A percentile compares a stretch with the other conserved stretches of the same genome.
Conservation (phyloP, 805 yeast species). For the Starmerella kuoi region DNA sequence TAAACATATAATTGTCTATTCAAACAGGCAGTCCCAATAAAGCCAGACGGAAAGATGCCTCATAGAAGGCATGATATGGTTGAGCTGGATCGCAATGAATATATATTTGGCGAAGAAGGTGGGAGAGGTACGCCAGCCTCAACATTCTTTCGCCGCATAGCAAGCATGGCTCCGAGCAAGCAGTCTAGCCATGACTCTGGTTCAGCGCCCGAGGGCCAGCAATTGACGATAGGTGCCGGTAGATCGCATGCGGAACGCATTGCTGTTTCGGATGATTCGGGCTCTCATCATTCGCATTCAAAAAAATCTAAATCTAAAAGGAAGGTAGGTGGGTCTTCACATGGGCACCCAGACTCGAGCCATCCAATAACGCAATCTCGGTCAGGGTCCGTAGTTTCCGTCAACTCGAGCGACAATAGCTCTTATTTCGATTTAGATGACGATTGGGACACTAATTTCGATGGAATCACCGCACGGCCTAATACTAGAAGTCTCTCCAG, state of each 20-base stretch:
- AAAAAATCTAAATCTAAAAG: slow-evolving; percentile 10
- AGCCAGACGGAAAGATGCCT: slow-evolving; percentile 9
- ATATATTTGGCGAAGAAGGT: slow-evolving; percentile 55
- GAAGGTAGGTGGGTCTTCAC: not conserved
- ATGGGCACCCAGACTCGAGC: not conserved
- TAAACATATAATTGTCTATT: too few relatives aligned
- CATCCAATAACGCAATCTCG: slow-evolving; percentile 2
- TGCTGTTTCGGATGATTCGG: slow-evolving; percentile 4
- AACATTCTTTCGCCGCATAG: slow-evolving; percentile 35
- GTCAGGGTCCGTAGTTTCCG: slow-evolving; percentile 9
- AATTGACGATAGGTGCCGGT: slow-evolving; percentile 40
- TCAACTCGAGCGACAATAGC: slow-evolving; percentile 16
- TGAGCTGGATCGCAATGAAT: slow-evolving; percentile 34
- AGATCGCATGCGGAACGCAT: slow-evolving; percentile 40
- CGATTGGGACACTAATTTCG: slow-evolving; percentile 82
- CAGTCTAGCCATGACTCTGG: slow-evolving; percentile 9
- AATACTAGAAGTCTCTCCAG: slow-evolving; percentile 15
- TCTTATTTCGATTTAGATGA: slow-evolving; percentile 65
- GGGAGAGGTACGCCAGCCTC: slow-evolving; percentile 52
- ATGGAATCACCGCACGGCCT: slow-evolving; percentile 24
- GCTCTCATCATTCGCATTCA: not conserved
- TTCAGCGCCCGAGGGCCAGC: slow-evolving; percentile 26
- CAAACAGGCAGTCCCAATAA: too few relatives aligned
- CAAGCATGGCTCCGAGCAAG: slow-evolving; percentile 20
- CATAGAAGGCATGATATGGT: slow-evolving; percentile 20